phyloP scores from a whole-genome alignment of 495 filamentous ascomycete genomes.

The Penicillium parvum region DNA sequence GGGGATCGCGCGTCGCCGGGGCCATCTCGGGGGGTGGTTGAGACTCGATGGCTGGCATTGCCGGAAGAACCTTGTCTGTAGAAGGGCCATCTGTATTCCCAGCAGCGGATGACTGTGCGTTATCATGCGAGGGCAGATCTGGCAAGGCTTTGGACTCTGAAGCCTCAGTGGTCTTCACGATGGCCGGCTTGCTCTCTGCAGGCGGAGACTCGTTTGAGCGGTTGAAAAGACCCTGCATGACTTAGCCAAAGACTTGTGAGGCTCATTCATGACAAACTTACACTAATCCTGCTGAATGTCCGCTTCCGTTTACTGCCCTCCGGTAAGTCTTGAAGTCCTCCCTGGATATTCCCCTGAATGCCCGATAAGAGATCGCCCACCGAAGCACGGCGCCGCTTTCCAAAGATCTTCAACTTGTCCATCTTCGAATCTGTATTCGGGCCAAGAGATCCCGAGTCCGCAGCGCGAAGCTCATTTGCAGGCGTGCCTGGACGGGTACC shows the following conservation, averaged over 20 bases:
- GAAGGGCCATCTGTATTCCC: not conserved
- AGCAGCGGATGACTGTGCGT: no score
- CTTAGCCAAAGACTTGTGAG: not conserved
- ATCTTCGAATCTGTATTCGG: constrained; percentile 21
- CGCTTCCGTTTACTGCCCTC: constrained; percentile 15
- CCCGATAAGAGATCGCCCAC: constrained; percentile 22
- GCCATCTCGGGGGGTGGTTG: not conserved
- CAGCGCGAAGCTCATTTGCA: constrained; percentile 18
- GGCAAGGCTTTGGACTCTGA: constrained; percentile 3
- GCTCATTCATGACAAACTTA: constrained; percentile 5
- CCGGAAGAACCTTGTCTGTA: constrained; percentile 7
- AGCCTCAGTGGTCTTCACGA: not conserved
- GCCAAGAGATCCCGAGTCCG: constrained; percentile 3
- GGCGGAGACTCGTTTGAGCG: constrained; percentile 13
- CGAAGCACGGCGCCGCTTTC: constrained; percentile 29
- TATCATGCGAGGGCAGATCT: not conserved
- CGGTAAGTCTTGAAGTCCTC: constrained; percentile 16
- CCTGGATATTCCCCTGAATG: constrained; percentile 14
- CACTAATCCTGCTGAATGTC: constrained; percentile 17
- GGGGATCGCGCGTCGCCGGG: not conserved
- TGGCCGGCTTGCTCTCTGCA: not conserved
- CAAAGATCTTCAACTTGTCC: constrained; percentile 31
- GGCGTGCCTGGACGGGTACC: constrained; percentile 23
- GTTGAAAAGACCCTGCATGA: constrained; percentile 14
- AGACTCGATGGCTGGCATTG: not conserved